Base-by-base conservation (phyloP, 768 basidiomycete species). In the Podaxis rugospora region DNA sequence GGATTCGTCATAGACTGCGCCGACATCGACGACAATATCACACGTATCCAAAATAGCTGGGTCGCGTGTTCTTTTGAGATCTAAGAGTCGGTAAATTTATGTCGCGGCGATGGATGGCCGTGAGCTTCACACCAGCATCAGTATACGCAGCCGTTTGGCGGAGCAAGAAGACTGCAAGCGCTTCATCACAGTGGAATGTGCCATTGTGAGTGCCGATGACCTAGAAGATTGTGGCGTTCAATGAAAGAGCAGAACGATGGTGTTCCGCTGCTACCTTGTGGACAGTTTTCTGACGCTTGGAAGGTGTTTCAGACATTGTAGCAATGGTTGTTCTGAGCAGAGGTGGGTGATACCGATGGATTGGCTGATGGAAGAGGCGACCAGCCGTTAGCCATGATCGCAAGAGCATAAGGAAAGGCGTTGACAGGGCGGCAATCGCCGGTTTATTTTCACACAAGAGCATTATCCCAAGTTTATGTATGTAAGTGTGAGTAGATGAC, bases 181-280 rank as follows among this genome's bases (percentile, higher is more conserved):
- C 94, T 76, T 99, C 96, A 67, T 99, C 96, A 72, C 93, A 95
- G 68, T 99, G 95, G 71, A 98, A 98, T 0, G 93, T 93, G 16
- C 95, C 95, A 61, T 90, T 93, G 73, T 98, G 95, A 1, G 95
- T 97, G 36, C 95, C 95, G 68, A 98, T 96, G 42, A 86, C 74
- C 91, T 93, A 62, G 13, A 62, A 28, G 35, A 46, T 28, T n/a
- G 51, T 59, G 62, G 51, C 47, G 9, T 40, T 32, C 5, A 39
- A 36, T 9, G n/a, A 59, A 25, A 36, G 18, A 56, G 51, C 27
- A 44, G 9, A 25, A n/a, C 28, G 27, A 25, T 32, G 44, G 53
- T 28, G 32, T 23, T 52, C n/a, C 21, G 53, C 28, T 32, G 25
- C 51, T 51, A 65, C 62, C 47, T 67, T 44, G 63, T 74, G 71